Conservation (phyloP, 2,329 filamentous ascomycete species). For the Graphiopsis chlorocephala region DNA sequence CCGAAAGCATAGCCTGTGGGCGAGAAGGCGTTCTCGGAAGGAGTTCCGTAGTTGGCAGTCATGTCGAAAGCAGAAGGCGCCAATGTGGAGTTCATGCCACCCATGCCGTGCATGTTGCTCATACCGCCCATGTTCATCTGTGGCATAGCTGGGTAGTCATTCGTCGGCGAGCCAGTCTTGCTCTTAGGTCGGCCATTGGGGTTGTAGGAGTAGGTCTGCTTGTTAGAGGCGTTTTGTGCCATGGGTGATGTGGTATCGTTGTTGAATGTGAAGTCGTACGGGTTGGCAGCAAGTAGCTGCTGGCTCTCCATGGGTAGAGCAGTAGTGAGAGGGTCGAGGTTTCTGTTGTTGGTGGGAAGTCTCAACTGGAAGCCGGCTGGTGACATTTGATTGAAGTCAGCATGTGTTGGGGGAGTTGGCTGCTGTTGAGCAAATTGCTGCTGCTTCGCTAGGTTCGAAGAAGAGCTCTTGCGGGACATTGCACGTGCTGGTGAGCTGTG, state of each 20-base stretch:
- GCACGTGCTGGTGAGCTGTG: constrained; percentile 21
- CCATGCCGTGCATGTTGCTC: constrained; percentile 30
- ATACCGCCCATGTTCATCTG: constrained; percentile 30
- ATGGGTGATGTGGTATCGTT: constrained; percentile 41
- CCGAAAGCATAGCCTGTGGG: constrained; percentile 18
- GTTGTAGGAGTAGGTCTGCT: constrained; percentile 44
- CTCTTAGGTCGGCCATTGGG: constrained; percentile 38
- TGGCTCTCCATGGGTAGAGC: constrained; percentile 53
- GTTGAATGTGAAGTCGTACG: constrained; percentile 45
- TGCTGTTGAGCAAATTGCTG: constrained; percentile 13
- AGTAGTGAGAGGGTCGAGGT: constrained; percentile 44
- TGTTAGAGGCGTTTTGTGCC: not conserved
- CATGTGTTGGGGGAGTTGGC: not conserved
- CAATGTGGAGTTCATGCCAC: constrained; percentile 39
- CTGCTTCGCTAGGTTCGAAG: constrained; percentile 20
- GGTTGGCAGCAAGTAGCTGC: constrained; percentile 47
- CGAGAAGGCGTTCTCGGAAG: constrained; percentile 24
- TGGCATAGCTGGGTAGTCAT: constrained; percentile 21
- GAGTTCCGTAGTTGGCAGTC: constrained; percentile 19
- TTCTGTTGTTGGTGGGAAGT: constrained; percentile 1
- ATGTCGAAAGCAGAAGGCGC: constrained; percentile 39
- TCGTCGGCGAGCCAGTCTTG: constrained; percentile 25
- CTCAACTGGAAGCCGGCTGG: constrained; percentile 10
- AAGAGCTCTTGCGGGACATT: constrained; percentile 26
- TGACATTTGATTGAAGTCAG: not conserved